Conservation (phyloP, 352 stramenopile species). For the Phytopythium sindhum region DNA sequence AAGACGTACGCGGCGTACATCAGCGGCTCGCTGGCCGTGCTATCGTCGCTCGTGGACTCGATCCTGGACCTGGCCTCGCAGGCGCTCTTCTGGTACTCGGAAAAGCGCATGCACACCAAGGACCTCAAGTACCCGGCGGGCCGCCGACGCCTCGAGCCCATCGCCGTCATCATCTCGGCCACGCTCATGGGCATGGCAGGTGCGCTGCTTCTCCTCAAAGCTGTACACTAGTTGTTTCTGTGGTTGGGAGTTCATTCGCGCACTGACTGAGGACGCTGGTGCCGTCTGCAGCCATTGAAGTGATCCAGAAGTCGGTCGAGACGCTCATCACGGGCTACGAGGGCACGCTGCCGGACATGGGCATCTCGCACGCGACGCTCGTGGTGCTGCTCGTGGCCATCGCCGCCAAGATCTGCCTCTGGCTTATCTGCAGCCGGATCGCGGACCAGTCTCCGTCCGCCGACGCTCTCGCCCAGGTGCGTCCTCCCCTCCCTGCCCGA, state of each 20-base stretch:
- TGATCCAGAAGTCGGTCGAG: constrained; percentile 91
- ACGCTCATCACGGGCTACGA: constrained; percentile 72
- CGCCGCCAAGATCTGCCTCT: constrained; percentile 78
- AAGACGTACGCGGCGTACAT: constrained; percentile 79
- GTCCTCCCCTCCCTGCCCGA: not conserved
- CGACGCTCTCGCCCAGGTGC: constrained; percentile 69
- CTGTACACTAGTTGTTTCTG: constrained; percentile 7
- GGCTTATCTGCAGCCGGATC: constrained; percentile 75
- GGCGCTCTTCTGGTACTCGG: constrained; percentile 92
- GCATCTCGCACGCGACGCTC: constrained; percentile 69
- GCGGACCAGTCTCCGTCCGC: constrained; percentile 60
- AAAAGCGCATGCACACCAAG: constrained; percentile 88
- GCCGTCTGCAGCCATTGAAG: constrained; percentile 77
- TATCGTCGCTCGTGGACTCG: constrained; percentile 93
- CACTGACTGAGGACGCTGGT: not conserved
- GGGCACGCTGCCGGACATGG: constrained; percentile 56
- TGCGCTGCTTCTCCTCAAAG: constrained; percentile 11
- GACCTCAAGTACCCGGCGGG: constrained; percentile 93
- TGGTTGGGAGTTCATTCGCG: not conserved
- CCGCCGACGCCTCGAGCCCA: constrained; percentile 89
- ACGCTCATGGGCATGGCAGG: constrained; percentile 96
- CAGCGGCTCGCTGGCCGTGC: constrained; percentile 90
- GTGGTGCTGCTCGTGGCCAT: constrained; percentile 69
- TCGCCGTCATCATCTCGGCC: constrained; percentile 95
- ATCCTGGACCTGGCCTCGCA: constrained; percentile 94